Evolutionary conservation across 75 land plant species (phyloP).

Genomic region (Chamaecyparis obtusa): DNA sequence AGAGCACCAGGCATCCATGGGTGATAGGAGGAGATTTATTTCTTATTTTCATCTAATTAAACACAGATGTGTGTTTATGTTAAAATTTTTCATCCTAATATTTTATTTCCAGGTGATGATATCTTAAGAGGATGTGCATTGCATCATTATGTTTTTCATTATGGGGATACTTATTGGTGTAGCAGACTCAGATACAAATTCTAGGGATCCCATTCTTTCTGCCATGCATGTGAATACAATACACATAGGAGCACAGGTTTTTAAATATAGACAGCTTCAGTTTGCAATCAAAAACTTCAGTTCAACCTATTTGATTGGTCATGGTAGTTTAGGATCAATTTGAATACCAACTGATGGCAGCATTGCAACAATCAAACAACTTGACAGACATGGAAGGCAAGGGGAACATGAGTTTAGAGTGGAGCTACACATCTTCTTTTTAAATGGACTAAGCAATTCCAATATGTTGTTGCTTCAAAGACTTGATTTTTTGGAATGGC

Average conservation of each 20-base stretch:
- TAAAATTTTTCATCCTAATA: background rate
- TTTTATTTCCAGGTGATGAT: background rate
- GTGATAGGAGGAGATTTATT: background rate
- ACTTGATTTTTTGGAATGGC: background rate
- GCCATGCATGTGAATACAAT: background rate
- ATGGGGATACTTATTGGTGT: background rate
- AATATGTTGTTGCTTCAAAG: too few relatives aligned
- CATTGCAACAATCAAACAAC: constrained; percentile 62
- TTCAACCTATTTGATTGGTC: constrained; percentile 62
- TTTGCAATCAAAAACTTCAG: constrained; percentile 62
- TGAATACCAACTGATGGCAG: constrained; percentile 63
- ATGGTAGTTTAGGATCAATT: constrained; percentile 69
- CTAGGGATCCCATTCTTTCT: background rate
- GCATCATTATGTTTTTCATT: background rate
- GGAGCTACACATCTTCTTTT: constrained; percentile 42
- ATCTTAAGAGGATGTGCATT: background rate
- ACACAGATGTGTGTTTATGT: background rate
- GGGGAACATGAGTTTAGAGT: constrained; percentile 79
- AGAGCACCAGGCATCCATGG: background rate
- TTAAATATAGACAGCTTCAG: constrained; percentile 70
- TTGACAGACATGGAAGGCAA: constrained; percentile 70
- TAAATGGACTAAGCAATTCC: background rate
- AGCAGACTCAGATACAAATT: background rate
- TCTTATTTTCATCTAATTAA: too few relatives aligned
- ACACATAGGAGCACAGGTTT: constrained; percentile 46